These are phyloP conservation scores for Pinus albicaulis DNA, from an alignment of 75 land plant genomes.

Conservation along the genomic window DNA sequence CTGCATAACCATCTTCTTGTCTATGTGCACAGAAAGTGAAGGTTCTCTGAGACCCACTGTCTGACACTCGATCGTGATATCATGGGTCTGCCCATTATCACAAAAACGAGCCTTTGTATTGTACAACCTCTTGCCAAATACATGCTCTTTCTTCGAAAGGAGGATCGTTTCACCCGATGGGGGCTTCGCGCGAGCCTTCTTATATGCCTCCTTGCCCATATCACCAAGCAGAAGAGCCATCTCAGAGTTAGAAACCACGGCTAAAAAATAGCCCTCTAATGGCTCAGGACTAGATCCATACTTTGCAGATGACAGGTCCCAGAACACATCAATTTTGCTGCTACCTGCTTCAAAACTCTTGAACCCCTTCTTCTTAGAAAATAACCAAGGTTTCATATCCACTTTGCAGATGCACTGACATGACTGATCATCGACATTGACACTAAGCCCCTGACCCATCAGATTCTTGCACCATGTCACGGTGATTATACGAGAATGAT, in stretches of 20 bases:
- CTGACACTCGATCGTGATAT: constrained; percentile 76
- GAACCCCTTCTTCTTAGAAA: constrained; percentile 88
- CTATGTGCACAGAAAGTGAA: constrained; percentile 57
- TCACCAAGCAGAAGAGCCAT: constrained; percentile 80
- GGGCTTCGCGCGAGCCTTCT: constrained; percentile 51
- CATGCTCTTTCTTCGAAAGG: constrained; percentile 74
- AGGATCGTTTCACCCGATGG: constrained; percentile 39
- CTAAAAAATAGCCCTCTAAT: constrained; percentile 69
- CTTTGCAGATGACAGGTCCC: constrained; percentile 88
- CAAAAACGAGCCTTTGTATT: constrained; percentile 75
- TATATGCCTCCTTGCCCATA: constrained; percentile 66
- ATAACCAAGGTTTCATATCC: constrained; percentile 90
- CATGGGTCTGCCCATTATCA: constrained; percentile 71
- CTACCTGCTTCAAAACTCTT: constrained; percentile 63
- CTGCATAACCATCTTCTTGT: constrained; percentile 68
- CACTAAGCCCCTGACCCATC: constrained; percentile 87
- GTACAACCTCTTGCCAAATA: constrained; percentile 77
- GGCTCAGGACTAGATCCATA: constrained; percentile 89
- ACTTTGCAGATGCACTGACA: constrained; percentile 71
- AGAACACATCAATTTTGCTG: constrained; percentile 60
- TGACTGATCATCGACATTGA: constrained; percentile 62
- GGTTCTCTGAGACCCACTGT: constrained; percentile 64
- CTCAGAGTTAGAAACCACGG: constrained; percentile 56
- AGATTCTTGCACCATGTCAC: constrained; percentile 84
- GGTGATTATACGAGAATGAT: constrained; percentile 52